Base-by-base conservation (phyloP, 169 alveolate genomes). In the Neospora caninum region DNA sequence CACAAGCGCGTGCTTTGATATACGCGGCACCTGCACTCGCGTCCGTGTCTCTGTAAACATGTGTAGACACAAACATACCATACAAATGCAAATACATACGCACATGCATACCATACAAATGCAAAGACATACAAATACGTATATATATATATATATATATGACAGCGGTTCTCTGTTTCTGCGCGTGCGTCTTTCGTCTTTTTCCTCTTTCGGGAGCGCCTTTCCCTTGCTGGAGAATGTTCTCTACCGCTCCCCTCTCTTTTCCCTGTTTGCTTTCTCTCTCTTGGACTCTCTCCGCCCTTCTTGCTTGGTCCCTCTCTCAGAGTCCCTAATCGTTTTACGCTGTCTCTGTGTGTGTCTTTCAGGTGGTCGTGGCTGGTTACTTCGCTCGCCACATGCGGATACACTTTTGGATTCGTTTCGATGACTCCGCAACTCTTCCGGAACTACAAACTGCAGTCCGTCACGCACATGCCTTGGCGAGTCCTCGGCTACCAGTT, bases 381-480 rank as follows among this genome's bases (percentile, higher is more conserved):
- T 10, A 80, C 92, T 27, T 43, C 88, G 34, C 69, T 69, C 39
- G 97, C 97, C 27, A 87, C 93, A 10, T 93, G 95, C 91, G 95
- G 93, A 45, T 95, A 95, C 92, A 93, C 96, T 29, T 87, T 93
- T 49, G 97, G 97, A 64, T 96, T 96, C 84, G 95, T 95, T 27
- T 80, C 94, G 6, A 96, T 96, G 97, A 96, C 97, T 58, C 97
- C 97, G 29, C 99, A 99, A 96, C 98, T 99, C 70, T 99, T 98
- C 97, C 98, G 99, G 78, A 99, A 99, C 97, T 99, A 99, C 96
- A 98, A 99, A 95, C 96, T 99, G 93, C 97, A 99, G 95, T 98
- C 99, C 6, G 99, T 99, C 31, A 99, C 99, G 92, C 99, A 99
- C 96, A 96, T 99, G 93, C 99, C 99, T 45, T 98, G 99, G 99